Evolutionary conservation across 139 green algal genomes (phyloP), one percentile per base, ranked within the genome.

Genomic region (Closterium sp.): DNA sequence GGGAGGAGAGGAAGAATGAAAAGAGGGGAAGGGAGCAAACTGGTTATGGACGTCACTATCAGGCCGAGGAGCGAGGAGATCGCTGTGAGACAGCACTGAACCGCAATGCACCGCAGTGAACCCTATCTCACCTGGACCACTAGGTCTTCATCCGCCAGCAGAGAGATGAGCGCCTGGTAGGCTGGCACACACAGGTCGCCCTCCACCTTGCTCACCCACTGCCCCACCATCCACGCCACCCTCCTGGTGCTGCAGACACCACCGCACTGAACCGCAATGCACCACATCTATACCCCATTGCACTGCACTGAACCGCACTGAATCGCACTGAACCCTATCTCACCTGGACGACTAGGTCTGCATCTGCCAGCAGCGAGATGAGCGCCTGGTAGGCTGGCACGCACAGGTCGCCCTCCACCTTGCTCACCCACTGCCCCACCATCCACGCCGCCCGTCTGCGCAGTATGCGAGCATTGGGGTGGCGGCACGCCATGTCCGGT

Each of bases 191-290:
- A 33, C 87, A 94, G 16, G 81, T 90, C 89, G n/a, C 55, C 91
- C 35, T 94, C 93, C 23, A 94, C 55, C 87, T 92, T 66, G 43
- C 30, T 90, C 31, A 94, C 91, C 91, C 88, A 93, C 34, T 84
- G 33, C 28, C 88, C 88, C 55, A 94, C 88, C 38, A 93, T 34
- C 91, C 91, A 93, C 3, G 91, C 91, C 21, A 93, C 91, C 19
- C 87, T 33, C 16, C 43, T 21, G 43, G 6, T 55, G 36, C 36
- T 66, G 9, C 43, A 76, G 55, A 21, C 30, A 19, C 19, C 30
- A 86, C 83, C 30, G 30, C n/a, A 33, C n/a, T 86, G 83, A 34
- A 89, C 28, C 8, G 36, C 36, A 76, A 88, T 10, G 33, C 55
- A 90, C 28, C 31, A 7, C 35, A 90, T 25, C 43, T 9, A 90